Conservation (phyloP, 441 rosid genomes). For the Macaranga tanarius region DNA sequence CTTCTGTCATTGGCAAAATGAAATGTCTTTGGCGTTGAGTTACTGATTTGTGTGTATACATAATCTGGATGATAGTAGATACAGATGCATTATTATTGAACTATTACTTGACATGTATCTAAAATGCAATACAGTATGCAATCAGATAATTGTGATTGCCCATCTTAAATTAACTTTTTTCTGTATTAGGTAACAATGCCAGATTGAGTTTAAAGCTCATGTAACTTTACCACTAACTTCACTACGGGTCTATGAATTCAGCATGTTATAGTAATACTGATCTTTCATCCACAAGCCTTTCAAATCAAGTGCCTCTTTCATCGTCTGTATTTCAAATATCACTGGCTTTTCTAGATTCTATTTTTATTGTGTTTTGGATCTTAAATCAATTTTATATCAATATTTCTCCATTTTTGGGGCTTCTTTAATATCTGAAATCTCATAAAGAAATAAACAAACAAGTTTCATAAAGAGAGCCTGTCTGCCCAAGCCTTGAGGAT, state of each 20-base stretch:
- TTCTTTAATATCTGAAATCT: background rate
- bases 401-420: background rate
- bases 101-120: background rate
- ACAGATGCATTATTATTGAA: background rate
- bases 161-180: background rate
- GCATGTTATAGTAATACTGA: background rate
- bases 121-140: background rate
- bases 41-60: background rate
- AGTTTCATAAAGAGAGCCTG: slow-evolving; percentile 5
- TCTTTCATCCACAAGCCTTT: slow-evolving; percentile 15
- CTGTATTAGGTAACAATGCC: background rate
- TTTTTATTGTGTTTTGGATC: slow-evolving; percentile 10
- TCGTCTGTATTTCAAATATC: background rate
- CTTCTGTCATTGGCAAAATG: background rate
- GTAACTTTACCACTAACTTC: background rate
- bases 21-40: background rate
- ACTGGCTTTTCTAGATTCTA: background rate
- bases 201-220: background rate
- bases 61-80: background rate
- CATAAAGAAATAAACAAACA: background rate
- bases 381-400: background rate
- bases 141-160: background rate
- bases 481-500: background rate
- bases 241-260: background rate
- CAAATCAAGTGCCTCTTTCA: background rate